Evolutionary conservation across 805 yeast species (phyloP).

Genomic region (Kazachstania bromeliacearum): DNA sequence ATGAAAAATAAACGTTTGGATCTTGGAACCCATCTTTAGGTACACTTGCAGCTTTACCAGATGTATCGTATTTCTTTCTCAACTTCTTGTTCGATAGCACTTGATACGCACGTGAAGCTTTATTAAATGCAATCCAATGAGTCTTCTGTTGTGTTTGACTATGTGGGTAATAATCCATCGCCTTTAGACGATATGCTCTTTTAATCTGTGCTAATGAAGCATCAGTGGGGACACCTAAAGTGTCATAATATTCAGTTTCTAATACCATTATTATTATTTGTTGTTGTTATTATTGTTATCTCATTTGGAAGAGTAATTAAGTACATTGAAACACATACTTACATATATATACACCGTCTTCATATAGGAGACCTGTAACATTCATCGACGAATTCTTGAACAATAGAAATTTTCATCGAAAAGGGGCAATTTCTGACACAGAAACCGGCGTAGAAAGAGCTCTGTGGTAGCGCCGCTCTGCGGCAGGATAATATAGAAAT

Average conservation of each 20-base stretch:
- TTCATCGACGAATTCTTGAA: no score
- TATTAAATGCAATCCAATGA: constrained; percentile 51
- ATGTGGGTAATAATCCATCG: constrained; percentile 81
- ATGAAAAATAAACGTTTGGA: constrained; percentile 71
- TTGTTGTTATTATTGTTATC: not conserved
- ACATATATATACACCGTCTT: no score
- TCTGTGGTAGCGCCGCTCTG: not conserved
- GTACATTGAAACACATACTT: no score
- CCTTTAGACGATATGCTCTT: constrained; percentile 83
- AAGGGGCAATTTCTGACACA: no score
- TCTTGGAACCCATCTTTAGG: constrained; percentile 69
- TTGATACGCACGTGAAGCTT: constrained; percentile 53
- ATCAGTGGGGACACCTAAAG: constrained; percentile 50
- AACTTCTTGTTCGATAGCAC: constrained; percentile 62
- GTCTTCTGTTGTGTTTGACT: constrained; percentile 33
- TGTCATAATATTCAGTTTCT: constrained; percentile 54
- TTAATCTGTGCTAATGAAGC: constrained; percentile 77
- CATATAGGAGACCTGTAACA: no score
- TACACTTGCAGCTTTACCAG: constrained; percentile 63
- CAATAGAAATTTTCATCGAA: no score
- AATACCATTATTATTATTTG: not conserved
- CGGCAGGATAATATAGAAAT: not conserved
- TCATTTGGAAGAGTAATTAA: no score
- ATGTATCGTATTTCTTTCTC: constrained; percentile 65
- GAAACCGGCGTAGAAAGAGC: no score